These are phyloP conservation scores for Conringia planisiliqua DNA, from an alignment of 345 rosid species.

Conservation along the genomic window DNA sequence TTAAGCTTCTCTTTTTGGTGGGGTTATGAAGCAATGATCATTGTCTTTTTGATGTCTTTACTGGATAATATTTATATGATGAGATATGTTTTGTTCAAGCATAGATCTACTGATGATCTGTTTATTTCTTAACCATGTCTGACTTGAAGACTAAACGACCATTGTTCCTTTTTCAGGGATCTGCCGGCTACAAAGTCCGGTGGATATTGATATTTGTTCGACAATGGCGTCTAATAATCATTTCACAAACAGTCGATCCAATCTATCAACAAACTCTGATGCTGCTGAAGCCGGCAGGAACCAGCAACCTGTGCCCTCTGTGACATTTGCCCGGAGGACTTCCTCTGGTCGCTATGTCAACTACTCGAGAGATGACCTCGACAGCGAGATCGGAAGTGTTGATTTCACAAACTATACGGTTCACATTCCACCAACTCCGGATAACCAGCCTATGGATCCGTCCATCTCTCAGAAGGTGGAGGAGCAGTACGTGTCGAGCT, in stretches of 20 bases:
- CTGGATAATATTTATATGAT: not conserved
- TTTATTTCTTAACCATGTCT: not conserved
- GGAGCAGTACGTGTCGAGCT: conserved; percentile 93
- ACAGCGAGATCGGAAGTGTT: conserved; percentile 81
- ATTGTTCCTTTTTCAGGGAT: conserved; percentile 40
- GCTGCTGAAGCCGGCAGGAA: conserved; percentile 57
- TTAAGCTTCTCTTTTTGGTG: conserved; percentile 16
- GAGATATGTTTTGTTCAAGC: not conserved
- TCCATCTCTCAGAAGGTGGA: conserved; percentile 93
- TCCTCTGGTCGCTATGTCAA: conserved; percentile 85
- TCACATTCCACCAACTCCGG: conserved; percentile 91
- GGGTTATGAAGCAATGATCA: conserved; percentile 13
- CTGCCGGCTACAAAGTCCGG: conserved; percentile 33
- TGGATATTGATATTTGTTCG: conserved; percentile 20
- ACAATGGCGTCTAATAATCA: conserved; percentile 74
- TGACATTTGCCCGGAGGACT: conserved; percentile 82
- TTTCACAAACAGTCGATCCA: conserved; percentile 63
- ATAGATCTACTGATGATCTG: conserved; percentile 18
- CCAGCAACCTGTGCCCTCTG: conserved; percentile 52
- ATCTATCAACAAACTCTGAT: conserved; percentile 64
- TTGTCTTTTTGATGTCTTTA: not conserved
- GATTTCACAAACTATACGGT: conserved; percentile 85
- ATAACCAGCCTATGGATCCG: conserved; percentile 94
- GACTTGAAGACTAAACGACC: conserved; percentile 9
- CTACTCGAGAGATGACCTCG: conserved; percentile 95